These are phyloP conservation scores for Asterophora parasitica DNA, from an alignment of 768 basidiomycete species.

Conservation along the genomic window DNA sequence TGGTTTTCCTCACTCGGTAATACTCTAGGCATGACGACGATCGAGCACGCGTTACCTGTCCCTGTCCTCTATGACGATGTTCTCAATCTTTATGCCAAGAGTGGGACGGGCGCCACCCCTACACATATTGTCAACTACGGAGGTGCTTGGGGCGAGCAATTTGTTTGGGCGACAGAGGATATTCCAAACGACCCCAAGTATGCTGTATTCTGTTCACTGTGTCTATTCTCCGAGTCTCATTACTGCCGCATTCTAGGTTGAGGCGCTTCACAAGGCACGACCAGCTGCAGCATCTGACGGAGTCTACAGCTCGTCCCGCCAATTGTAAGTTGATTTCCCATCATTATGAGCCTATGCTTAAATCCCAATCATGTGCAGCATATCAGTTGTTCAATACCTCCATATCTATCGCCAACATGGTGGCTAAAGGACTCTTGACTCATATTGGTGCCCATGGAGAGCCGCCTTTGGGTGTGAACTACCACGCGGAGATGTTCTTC, in stretches of 20 bases:
- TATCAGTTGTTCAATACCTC: constrained; percentile 68
- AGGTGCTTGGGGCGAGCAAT: constrained; percentile 63
- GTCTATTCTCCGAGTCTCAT: not conserved
- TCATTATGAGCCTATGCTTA: not conserved
- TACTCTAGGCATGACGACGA: constrained; percentile 65
- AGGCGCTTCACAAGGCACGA: constrained; percentile 63
- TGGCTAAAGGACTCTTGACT: constrained; percentile 52
- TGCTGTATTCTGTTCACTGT: constrained; percentile 9
- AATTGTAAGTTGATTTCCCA: constrained; percentile 40
- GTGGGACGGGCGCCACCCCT: constrained; percentile 69
- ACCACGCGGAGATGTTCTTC: constrained; percentile 72
- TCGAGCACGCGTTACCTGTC: constrained; percentile 68
- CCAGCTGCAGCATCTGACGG: constrained; percentile 52
- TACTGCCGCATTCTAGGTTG: constrained; percentile 35
- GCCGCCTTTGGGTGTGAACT: constrained; percentile 67
- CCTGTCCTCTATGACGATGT: constrained; percentile 65
- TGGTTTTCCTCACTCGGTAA: not conserved
- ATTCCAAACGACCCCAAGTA: constrained; percentile 69
- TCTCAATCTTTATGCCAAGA: constrained; percentile 53
- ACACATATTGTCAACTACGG: constrained; percentile 78
- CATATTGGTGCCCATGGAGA: constrained; percentile 77
- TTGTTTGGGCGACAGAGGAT: constrained; percentile 62
- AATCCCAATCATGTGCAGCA: constrained; percentile 30
- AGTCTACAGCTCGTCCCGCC: constrained; percentile 54
- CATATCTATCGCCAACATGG: constrained; percentile 63